Conservation (phyloP, 2,329 filamentous ascomycete species). For the Pseudocercospora musae region DNA sequence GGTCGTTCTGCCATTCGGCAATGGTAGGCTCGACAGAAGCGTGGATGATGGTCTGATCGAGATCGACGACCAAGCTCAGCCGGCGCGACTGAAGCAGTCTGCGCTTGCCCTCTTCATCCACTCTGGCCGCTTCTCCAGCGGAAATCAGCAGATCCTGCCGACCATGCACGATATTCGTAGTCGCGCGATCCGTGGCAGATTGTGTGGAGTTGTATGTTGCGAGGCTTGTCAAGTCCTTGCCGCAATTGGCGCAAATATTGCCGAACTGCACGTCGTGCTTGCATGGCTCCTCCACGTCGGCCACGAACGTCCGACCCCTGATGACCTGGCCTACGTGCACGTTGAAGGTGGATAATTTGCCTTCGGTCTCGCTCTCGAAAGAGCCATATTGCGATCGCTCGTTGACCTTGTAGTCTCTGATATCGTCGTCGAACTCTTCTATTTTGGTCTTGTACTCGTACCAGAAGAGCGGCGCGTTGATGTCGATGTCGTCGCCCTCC, state of each 20-base stretch:
- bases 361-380: conserved; percentile 82
- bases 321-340: conserved; percentile 65
- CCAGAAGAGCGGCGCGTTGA: conserved; percentile 74
- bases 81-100: conserved; percentile 77
- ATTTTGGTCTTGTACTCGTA: conserved; percentile 80
- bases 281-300: conserved; percentile 87
- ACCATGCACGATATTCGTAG: conserved; percentile 92
- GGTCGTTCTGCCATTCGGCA: conserved; percentile 89
- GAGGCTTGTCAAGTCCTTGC: conserved; percentile 90
- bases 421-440: conserved; percentile 65
- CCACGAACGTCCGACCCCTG: conserved; percentile 51
- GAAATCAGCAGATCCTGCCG: conserved; percentile 85
- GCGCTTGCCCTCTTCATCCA: conserved; percentile 82
- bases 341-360: conserved; percentile 72
- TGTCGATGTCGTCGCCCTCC: conserved; percentile 70
- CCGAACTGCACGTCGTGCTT: conserved; percentile 87
- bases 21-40: conserved; percentile 96
- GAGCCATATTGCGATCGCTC: conserved; percentile 69
- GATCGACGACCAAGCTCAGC: conserved; percentile 89
- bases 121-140: conserved; percentile 70
- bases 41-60: conserved; percentile 98
- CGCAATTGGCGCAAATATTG: conserved; percentile 86
- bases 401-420: conserved; percentile 60
- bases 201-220: conserved; percentile 73
- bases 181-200: conserved; percentile 77